These are phyloP conservation scores for Cytospora piceicola DNA, from an alignment of 2,329 filamentous ascomycete species.

Conservation along the genomic window DNA sequence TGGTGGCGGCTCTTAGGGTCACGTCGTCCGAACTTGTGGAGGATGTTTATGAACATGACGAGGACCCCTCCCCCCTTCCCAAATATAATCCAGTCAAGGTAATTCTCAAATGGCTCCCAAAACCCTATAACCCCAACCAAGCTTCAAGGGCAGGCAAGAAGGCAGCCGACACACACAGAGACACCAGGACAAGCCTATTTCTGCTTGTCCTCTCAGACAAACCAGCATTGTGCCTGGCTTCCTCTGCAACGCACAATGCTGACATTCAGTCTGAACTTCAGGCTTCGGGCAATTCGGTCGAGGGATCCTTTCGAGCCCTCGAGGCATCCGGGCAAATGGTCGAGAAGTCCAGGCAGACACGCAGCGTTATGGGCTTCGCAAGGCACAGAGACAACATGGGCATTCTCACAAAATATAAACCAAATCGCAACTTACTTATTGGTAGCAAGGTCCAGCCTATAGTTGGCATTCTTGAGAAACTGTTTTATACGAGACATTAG, in stretches of 20 bases:
- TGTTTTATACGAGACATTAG: conserved; percentile 37
- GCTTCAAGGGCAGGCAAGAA: neutral
- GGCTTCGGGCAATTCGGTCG: neutral
- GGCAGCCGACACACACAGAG: neutral
- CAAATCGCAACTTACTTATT: conserved; percentile 57
- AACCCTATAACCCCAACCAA: neutral
- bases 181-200: conserved; percentile 5
- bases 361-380: neutral
- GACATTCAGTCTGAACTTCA: neutral
- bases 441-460: conserved; percentile 57
- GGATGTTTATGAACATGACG: conserved; percentile 21
- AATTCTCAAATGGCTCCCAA: too few species aligned
- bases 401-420: conserved; percentile 26
- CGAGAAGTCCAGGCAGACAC: conserved; percentile 4
- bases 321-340: neutral
- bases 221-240: neutral
- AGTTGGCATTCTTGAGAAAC: conserved; percentile 54
- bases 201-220: neutral
- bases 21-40: conserved; percentile 10
- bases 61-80: too few species aligned
- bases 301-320: neutral
- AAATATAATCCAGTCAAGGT: neutral
- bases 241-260: conserved; percentile 1
- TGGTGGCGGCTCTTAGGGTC: neutral
- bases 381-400: neutral